Evolutionary conservation across 1,284 basidiomycete genomes (phyloP), one percentile per base, ranked within the genome.

Genomic region (Anthracocystis walkeri): DNA sequence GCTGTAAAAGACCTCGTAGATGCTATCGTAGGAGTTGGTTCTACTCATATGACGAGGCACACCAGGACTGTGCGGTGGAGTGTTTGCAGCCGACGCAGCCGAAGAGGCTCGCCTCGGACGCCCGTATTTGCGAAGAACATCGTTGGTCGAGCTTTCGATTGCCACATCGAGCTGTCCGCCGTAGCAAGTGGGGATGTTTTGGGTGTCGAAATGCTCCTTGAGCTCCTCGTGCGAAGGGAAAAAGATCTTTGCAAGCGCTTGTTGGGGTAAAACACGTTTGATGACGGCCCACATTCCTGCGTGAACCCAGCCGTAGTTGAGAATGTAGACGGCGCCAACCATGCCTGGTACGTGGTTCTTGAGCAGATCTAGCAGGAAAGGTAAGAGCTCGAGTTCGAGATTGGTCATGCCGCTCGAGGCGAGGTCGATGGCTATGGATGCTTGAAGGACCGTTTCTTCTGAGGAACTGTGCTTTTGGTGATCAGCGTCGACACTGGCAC

Each of bases 261-360:
- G 87, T 51, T 89, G 87, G 14, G 93, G 93, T 38, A 95, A 87
- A 5, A 92, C 82, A 51, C 90, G 90, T 90, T 91, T 93, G 67
- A 90, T 87, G 51, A 94, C 83, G 41, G 86, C 89, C 92, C 93
- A 95, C 69, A 92, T 87, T 18, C 92, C 90, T 1, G 90, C 88
- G 84, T 94, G 91, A 18, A 90, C 86, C 93, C 93, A 95, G 10
- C 91, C 91, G 81, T 91, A 92, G 85, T 94, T 93, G 40, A 93
- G 87, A 54, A 94, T 86, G 80, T 92, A 92, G 29, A 91, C 91
- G 89, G 84, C 59, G 59, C 80, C 82, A 3, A 82, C 77, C 59
- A 81, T 76, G 20, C 82, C 81, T 0, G 83, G 83, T 27, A 79
- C 80, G 50, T 84, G 82, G 41, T 82, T 83, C 61, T 84, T 84